Base-by-base conservation (phyloP, 805 yeast genomes). In the Brettanomyces sp. region DNA sequence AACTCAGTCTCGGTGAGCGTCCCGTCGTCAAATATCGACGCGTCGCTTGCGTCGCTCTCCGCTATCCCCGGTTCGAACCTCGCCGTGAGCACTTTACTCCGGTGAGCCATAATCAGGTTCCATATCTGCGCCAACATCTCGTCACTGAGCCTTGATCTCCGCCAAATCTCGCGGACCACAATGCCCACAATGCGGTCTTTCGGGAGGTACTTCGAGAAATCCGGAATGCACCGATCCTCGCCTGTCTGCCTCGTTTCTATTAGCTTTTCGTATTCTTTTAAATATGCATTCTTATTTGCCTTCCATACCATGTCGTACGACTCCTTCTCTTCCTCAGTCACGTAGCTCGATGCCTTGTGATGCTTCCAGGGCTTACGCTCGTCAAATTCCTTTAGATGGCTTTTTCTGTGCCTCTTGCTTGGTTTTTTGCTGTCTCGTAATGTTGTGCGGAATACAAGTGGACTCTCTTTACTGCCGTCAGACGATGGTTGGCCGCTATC, bases 241-340 rank as follows among this genome's bases (percentile, higher is more conserved):
- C 9, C 3, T 28, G 9, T 28, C 9, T 6, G 32, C 35, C 22
- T 30, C 25, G 36, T 11, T 30, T 18, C 21, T 9, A 1, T 13
- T 11, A 13, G 34, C 3, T 9, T 6, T 7, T 5, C 34, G 35
- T 24, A 36, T 13, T 37, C 39, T 3, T 33, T 38, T 22, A 82
- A 60, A 55, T 82, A 82, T 3, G 67, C 57, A 3, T 93, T 95
- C 51, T 77, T 79, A 59, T 93, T 93, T 33, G 95, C 80, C 0
- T 84, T 95, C 96, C 96, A 93, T 13, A 93, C 76, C 24, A 95
- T 95, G 62, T 90, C 97, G 62, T 91, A 93, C 36, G 98, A 66
- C 59, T 89, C 89, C 48, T 86, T 73, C 60, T 93, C 98, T 39
- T 69, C 73, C 40, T 76, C 80, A 3, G 68, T 61, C 34, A 73